Percentiles rank a stretch among this genome's conserved stretches.
Evolutionary conservation across 192 early-diverging fungal species (phyloP).

Genomic region (Dimargaris xerosporica): DNA sequence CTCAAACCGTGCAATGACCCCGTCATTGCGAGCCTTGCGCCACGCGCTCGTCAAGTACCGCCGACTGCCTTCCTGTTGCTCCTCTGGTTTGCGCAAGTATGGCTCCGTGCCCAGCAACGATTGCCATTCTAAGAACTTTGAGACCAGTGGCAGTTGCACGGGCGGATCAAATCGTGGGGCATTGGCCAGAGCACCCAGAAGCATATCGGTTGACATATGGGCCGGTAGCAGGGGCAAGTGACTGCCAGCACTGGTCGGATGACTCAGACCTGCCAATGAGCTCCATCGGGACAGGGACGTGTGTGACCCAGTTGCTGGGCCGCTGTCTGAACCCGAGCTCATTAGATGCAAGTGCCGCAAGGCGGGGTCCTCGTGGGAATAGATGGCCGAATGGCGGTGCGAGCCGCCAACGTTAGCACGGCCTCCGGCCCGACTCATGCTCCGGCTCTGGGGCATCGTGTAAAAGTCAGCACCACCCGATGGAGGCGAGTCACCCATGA

Average conservation of each 20-base stretch:
- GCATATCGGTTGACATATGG: not conserved
- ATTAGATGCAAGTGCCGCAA: not conserved
- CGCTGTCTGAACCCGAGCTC: not conserved
- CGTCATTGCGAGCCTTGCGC: slow-evolving; percentile 22
- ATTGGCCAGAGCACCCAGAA: not conserved
- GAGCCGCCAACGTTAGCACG: not conserved
- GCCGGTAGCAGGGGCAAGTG: not conserved
- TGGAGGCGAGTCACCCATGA: too few relatives aligned
- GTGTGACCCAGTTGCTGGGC: not conserved
- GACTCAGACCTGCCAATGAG: too few relatives aligned
- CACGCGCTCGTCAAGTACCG: slow-evolving; percentile 24
- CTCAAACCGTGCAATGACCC: slow-evolving; percentile 27
- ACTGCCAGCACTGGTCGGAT: not conserved
- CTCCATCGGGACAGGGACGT: not conserved
- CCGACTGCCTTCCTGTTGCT: slow-evolving; percentile 18
- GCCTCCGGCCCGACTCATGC: not conserved
- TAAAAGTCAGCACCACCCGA: not conserved
- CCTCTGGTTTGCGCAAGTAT: slow-evolving; percentile 13
- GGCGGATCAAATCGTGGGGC: not conserved
- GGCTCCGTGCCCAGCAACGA: slow-evolving; percentile 1
- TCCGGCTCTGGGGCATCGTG: not conserved
- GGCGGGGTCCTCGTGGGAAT: slow-evolving; percentile 6
- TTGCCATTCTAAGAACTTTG: slow-evolving; percentile 7
- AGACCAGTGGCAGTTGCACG: slow-evolving; percentile 1
- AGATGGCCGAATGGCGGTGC: slow-evolving; percentile 2